Evolutionary conservation across 352 stramenopile species (phyloP).

Genomic region (Pythium aquatile): DNA sequence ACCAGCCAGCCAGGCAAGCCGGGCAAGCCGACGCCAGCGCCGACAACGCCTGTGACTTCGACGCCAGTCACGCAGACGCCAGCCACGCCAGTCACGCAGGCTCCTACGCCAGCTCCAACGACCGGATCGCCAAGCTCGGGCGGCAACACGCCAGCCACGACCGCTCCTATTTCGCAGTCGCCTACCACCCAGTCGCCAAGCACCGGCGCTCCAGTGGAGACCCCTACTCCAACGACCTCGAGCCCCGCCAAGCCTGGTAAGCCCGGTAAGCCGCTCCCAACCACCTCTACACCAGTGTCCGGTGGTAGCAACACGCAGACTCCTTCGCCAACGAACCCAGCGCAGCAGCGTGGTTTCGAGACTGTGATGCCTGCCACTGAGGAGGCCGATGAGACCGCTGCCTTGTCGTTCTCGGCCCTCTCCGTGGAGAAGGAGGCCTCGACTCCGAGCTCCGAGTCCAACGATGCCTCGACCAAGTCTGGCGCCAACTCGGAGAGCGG

Average conservation of each 20-base stretch:
- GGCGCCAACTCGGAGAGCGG: not conserved
- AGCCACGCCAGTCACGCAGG: not conserved
- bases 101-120: not conserved
- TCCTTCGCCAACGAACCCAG: conserved; percentile 5
- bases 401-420: conserved; percentile 12
- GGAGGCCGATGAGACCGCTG: not conserved
- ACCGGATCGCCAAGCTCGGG: conserved; percentile 1
- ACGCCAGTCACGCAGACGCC: not conserved
- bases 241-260: conserved; percentile 8
- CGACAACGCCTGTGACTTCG: not conserved
- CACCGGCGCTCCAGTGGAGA: not conserved
- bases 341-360: conserved; percentile 5
- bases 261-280: not conserved
- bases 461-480: conserved; percentile 13
- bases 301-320: not conserved
- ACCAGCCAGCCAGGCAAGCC: not conserved
- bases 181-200: not conserved
- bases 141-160: conserved; percentile 13
- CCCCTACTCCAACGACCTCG: not conserved
- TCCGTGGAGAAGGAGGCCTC: conserved; percentile 6
- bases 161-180: not conserved
- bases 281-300: not conserved
- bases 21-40: not conserved
- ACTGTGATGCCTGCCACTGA: not conserved
- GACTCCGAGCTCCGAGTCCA: not conserved